These are phyloP conservation scores for Colletotrichum truncatum DNA, from an alignment of 2,329 filamentous ascomycete genomes.

Conservation along the genomic window DNA sequence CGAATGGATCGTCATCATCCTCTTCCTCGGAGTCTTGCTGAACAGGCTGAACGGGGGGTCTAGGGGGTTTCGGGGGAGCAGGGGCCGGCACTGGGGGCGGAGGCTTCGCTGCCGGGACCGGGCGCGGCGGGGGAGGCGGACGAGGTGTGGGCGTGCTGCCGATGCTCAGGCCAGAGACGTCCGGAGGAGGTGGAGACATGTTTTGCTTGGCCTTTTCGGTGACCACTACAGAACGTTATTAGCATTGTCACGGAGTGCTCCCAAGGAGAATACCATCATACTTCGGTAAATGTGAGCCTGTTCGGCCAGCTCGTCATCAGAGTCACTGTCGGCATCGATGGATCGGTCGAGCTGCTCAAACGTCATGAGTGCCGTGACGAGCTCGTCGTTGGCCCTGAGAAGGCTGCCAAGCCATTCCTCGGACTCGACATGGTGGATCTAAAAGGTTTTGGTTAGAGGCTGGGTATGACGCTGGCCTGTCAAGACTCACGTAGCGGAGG, in stretches of 20 bases:
- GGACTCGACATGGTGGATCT: constrained; percentile 89
- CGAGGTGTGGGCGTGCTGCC: constrained; percentile 46
- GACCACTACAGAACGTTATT: constrained; percentile 54
- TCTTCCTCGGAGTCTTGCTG: constrained; percentile 60
- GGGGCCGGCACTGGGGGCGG: constrained; percentile 49
- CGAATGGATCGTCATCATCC: constrained; percentile 87
- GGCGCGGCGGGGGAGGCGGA: constrained; percentile 57
- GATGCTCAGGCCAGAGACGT: constrained; percentile 56
- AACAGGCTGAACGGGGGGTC: constrained; percentile 38
- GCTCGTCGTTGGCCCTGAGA: constrained; percentile 92
- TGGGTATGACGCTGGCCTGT: neutral
- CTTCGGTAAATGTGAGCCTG: constrained; percentile 72
- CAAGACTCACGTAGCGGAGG: constrained; percentile 74
- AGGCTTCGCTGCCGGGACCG: constrained; percentile 57
- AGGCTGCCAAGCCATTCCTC: constrained; percentile 93
- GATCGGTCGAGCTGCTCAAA: constrained; percentile 94
- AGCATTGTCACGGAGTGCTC: neutral
- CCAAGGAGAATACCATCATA: constrained; percentile 40
- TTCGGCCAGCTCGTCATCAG: constrained; percentile 73
- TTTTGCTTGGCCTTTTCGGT: constrained; percentile 60
- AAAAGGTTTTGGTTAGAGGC: constrained; percentile 31
- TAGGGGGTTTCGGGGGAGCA: constrained; percentile 49
- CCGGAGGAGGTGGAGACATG: constrained; percentile 50
- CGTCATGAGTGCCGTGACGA: constrained; percentile 92
- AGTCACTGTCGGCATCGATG: constrained; percentile 79